Evolutionary conservation across 2,329 filamentous ascomycete genomes (phyloP).

Genomic region (Thelonectria blattea): DNA sequence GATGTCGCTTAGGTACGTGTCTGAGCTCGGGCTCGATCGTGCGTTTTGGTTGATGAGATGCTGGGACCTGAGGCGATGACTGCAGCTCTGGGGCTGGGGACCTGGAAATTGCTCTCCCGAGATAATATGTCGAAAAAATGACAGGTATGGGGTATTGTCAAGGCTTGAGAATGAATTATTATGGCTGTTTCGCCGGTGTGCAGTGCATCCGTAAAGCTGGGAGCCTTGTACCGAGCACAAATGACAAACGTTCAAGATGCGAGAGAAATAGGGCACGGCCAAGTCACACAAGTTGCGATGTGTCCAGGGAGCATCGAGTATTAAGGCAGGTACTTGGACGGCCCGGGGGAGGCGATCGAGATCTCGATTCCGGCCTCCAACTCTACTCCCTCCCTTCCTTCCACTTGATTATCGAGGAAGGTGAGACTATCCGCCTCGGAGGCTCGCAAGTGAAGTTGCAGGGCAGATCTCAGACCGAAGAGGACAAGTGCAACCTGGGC

Average conservation of each 20-base stretch:
- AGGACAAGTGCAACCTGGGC: background rate
- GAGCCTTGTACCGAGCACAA: no score
- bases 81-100: constrained; percentile 10
- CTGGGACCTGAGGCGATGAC: constrained; percentile 18
- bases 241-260: no score
- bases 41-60: constrained; percentile 17
- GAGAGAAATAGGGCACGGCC: no score
- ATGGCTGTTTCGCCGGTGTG: background rate
- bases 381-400: no score
- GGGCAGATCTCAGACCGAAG: background rate
- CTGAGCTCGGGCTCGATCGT: constrained; percentile 17
- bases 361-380: background rate
- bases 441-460: background rate
- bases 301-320: background rate
- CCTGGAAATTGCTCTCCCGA: constrained; percentile 14
- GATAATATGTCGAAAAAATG: background rate
- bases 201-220: no score
- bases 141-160: background rate
- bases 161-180: background rate
- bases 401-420: background rate
- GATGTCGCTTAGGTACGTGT: constrained; percentile 2
- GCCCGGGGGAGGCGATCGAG: background rate
- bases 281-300: background rate
- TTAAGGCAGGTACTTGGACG: background rate
- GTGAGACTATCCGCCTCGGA: background rate